Evolutionary conservation across 768 basidiomycete genomes (phyloP).

Genomic region (Termitomyces sp.): DNA sequence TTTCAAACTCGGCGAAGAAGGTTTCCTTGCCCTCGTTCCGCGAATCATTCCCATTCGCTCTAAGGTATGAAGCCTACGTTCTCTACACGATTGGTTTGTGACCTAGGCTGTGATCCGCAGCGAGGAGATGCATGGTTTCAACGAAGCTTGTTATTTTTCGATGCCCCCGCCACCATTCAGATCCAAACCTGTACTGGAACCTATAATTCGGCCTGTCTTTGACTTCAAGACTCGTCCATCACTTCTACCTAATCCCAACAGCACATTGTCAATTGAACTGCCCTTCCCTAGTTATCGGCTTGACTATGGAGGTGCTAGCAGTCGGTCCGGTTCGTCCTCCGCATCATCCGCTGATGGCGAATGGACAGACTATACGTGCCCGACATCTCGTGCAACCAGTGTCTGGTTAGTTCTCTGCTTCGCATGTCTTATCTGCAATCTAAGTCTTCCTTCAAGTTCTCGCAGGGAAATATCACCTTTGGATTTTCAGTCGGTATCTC

Average conservation of each 20-base stretch:
- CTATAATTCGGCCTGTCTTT: background rate
- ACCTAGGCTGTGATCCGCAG: background rate
- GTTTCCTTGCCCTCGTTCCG: constrained; percentile 15
- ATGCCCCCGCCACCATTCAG: background rate
- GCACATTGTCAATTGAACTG: background rate
- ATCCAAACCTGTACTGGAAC: background rate
- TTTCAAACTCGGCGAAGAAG: background rate
- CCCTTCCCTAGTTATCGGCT: background rate
- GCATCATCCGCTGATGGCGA: constrained; percentile 4
- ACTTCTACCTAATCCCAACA: background rate
- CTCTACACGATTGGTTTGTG: background rate
- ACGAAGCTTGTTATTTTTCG: background rate
- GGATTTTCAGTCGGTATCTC: background rate
- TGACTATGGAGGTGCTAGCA: background rate
- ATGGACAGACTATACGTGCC: background rate
- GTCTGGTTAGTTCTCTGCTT: constrained; percentile 1
- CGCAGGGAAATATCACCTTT: background rate
- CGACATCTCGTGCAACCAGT: background rate
- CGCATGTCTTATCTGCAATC: background rate
- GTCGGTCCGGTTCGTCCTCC: background rate
- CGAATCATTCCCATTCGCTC: constrained; percentile 11
- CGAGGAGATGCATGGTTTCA: background rate
- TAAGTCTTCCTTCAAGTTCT: background rate
- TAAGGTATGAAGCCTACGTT: constrained; percentile 2
- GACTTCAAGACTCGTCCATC: background rate